Conservation (phyloP, 805 yeast species). For the Starmerella apicola region DNA sequence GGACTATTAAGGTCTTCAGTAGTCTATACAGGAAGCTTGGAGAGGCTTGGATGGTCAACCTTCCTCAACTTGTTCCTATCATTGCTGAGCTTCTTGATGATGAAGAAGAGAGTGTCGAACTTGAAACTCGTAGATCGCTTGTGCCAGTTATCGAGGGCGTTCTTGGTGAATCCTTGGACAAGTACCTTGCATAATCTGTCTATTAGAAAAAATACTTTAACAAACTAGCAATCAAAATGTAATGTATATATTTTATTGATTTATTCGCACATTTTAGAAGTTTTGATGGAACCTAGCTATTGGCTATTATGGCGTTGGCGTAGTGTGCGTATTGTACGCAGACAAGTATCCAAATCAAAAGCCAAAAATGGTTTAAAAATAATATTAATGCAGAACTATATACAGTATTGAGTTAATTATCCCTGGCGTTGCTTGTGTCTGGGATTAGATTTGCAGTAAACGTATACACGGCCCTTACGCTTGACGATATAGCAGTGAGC, state of each 20-base stretch:
- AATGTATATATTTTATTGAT: too few species aligned
- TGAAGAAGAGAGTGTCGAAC: slow-evolving; percentile 85
- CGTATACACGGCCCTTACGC: slow-evolving; percentile 89
- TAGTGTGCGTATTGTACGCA: too few species aligned
- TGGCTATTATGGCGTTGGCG: too few species aligned
- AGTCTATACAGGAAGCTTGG: slow-evolving; percentile 81
- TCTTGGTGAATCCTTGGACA: slow-evolving; percentile 84
- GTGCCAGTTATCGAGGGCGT: slow-evolving; percentile 86
- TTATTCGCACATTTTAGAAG: too few species aligned
- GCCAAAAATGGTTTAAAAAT: neutral
- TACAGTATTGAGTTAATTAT: too few species aligned
- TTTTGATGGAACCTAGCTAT: too few species aligned
- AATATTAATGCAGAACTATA: slow-evolving; percentile 3
- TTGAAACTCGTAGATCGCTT: slow-evolving; percentile 79
- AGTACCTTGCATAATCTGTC: slow-evolving; percentile 24
- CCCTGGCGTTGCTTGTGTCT: slow-evolving; percentile 88
- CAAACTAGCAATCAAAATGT: too few species aligned
- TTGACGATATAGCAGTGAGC: slow-evolving; percentile 83
- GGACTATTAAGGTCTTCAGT: slow-evolving; percentile 73
- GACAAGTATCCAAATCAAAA: too few species aligned
- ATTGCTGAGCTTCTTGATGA: slow-evolving; percentile 93
- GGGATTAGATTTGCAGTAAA: slow-evolving; percentile 83
- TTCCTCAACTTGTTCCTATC: slow-evolving; percentile 90
- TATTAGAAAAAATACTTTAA: too few species aligned
- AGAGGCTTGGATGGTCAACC: slow-evolving; percentile 79